Percentiles rank a stretch among this genome's conserved stretches.
Conservation (phyloP, 2,329 filamentous ascomycete species). For the Verticillium dahliae region DNA sequence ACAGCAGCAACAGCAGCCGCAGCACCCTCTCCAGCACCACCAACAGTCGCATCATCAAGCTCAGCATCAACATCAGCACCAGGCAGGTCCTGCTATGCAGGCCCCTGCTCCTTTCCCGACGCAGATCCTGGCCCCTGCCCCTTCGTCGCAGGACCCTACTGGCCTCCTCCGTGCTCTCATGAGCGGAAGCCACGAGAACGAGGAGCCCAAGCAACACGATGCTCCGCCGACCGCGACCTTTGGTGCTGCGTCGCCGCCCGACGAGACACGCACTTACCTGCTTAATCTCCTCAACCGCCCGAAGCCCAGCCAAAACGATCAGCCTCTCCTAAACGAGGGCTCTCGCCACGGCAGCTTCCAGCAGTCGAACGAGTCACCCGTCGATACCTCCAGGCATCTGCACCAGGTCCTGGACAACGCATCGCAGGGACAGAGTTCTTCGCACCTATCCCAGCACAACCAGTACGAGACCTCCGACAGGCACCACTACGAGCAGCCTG, state of each 20-base stretch:
- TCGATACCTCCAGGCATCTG: conserved; percentile 12
- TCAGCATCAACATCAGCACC: conserved; percentile 17
- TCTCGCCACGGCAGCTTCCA: conserved; percentile 32
- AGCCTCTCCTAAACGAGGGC: conserved; percentile 31
- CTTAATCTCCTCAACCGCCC: conserved; percentile 79
- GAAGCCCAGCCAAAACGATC: conserved; percentile 57
- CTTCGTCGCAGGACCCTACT: conserved; percentile 47
- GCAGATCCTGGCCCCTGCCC: conserved; percentile 51
- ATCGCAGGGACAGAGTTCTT: conserved; percentile 6
- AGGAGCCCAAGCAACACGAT: conserved; percentile 27
- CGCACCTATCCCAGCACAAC: conserved; percentile 11
- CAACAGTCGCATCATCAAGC: conserved; percentile 12
- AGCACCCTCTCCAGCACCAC: conserved; percentile 15
- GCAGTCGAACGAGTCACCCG: conserved; percentile 29
- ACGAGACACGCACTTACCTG: conserved; percentile 77
- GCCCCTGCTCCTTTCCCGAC: conserved; percentile 24
- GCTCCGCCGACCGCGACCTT: conserved; percentile 28
- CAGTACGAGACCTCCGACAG: conserved; percentile 11
- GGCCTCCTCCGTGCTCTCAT: conserved; percentile 55
- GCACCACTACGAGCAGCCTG: conserved; percentile 12
- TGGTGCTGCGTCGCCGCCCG: conserved; percentile 44
- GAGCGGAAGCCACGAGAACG: conserved; percentile 46
- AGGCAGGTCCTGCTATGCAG: conserved; percentile 16
- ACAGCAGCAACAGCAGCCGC: conserved; percentile 13
- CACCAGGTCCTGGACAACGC: conserved; percentile 12